Conservation (phyloP, 768 basidiomycete genomes). For the Amanita inopinata region DNA sequence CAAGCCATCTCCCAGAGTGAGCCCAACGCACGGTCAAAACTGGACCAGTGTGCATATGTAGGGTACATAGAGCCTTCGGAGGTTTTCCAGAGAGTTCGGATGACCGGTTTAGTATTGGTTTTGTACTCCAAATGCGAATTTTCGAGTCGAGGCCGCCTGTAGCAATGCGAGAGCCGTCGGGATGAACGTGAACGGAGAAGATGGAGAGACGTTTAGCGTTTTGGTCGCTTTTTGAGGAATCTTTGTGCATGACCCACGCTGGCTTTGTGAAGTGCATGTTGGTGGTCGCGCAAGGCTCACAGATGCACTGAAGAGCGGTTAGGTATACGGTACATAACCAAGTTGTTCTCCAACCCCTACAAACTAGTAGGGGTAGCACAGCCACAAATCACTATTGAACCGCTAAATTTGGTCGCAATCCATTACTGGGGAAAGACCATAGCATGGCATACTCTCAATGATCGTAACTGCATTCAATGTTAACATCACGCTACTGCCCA, state of each 20-base stretch:
- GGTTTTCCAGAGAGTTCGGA: constrained; percentile 60
- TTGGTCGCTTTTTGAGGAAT: constrained; percentile 53
- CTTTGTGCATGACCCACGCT: constrained; percentile 79
- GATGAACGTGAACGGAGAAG: constrained; percentile 90
- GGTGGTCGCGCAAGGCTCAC: too few species aligned
- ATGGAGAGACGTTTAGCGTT: constrained; percentile 69
- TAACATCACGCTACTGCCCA: too few species aligned
- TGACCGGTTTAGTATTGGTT: constrained; percentile 76
- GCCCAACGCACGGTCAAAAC: constrained; percentile 92
- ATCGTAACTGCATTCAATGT: too few species aligned
- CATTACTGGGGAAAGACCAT: too few species aligned
- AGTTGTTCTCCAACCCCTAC: too few species aligned
- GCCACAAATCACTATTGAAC: too few species aligned
- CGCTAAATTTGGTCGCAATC: too few species aligned
- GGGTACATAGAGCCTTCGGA: constrained; percentile 82
- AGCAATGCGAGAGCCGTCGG: constrained; percentile 93
- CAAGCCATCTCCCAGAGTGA: constrained; percentile 86
- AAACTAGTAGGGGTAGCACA: too few species aligned
- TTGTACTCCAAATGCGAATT: constrained; percentile 95
- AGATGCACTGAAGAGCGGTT: too few species aligned
- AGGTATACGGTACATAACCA: too few species aligned
- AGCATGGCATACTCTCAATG: too few species aligned
- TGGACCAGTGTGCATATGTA: constrained; percentile 90
- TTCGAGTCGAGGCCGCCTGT: constrained; percentile 95
- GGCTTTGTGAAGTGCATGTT: constrained; percentile 84